Conservation (phyloP, 2,329 filamentous ascomycete genomes). For the Hirsutella rhossiliensis region DNA sequence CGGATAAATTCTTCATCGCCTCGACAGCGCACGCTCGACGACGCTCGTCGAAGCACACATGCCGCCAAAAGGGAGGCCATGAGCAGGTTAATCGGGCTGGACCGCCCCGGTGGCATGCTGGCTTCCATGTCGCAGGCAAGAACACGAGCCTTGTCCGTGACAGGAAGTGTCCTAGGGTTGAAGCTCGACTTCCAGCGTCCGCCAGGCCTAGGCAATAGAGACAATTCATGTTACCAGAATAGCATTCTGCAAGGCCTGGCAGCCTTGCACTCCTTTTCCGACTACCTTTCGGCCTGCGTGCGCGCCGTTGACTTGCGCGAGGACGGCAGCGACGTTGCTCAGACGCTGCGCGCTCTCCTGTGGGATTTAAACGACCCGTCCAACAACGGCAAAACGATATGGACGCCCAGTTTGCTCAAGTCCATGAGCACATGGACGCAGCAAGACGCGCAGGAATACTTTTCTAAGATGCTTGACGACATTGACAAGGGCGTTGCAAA, state of each 20-base stretch:
- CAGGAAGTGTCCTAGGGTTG: slow-evolving; percentile 26
- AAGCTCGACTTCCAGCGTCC: slow-evolving; percentile 33
- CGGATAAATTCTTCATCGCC: slow-evolving; percentile 38
- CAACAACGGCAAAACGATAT: slow-evolving; percentile 66
- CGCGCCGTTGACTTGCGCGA: slow-evolving; percentile 14
- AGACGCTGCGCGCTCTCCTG: slow-evolving; percentile 52
- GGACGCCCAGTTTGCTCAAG: slow-evolving; percentile 72
- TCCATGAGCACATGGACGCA: slow-evolving; percentile 93
- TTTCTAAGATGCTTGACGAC: slow-evolving; percentile 76
- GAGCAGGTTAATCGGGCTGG: slow-evolving; percentile 49
- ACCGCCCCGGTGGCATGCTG: slow-evolving; percentile 39
- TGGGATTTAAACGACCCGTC: slow-evolving; percentile 54
- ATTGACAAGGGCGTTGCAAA: slow-evolving; percentile 64
- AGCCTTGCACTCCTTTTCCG: slow-evolving; percentile 56
- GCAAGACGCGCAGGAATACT: slow-evolving; percentile 97
- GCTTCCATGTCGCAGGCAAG: slow-evolving; percentile 46
- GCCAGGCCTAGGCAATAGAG: slow-evolving; percentile 73
- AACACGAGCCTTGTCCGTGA: slow-evolving; percentile 42
- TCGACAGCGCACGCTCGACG: slow-evolving; percentile 22
- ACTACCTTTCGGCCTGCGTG: slow-evolving; percentile 46
- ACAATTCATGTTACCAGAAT: slow-evolving; percentile 97
- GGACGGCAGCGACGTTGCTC: slow-evolving; percentile 24
- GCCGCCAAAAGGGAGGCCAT: slow-evolving; percentile 54
- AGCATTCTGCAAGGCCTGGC: slow-evolving; percentile 81
- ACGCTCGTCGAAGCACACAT: slow-evolving; percentile 28